Base-by-base conservation (phyloP, 345 rosid genomes). In the Trapa incisa region DNA sequence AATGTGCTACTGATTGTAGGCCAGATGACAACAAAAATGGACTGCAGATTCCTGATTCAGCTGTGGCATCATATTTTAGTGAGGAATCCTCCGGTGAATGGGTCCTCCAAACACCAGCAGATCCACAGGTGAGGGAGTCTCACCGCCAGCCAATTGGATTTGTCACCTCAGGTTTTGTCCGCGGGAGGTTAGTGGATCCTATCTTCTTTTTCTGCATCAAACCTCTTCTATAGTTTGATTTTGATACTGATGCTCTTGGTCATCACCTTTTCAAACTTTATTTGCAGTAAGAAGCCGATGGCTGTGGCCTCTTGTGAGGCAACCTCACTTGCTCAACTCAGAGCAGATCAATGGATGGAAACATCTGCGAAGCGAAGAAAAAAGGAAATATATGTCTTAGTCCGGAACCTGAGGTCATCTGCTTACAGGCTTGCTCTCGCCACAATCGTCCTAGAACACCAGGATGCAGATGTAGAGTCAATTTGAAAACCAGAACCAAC, bases 401-500 rank as follows among this genome's bases (percentile, higher is more conserved):
- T 85, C 10, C 80, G 94, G 75, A 93, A 87, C 78, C 58, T 87
- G 68, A 86, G 96, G 78, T 90, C 98, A 56, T 80, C 89, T 17
- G 88, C 96, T 2, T 90, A 79, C 68, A 81, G 98, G 75, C 92
- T 90, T 12, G 96, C 86, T 39, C 86, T 84, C 54, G 98, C 92
- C 70, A 73, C 88, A 32, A 70, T 90, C 65, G 76, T 82, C 66
- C 82, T 90, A 48, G 97, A 93, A 76, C 85, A 77, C 71, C 84
- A 81, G 67, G 85, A 74, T 68, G 68, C 67, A 11, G 93, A 89
- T 67, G 68, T 84, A 35, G 72, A 61, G 39, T 84, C 78, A 81
- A 43, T 89, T 70, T 89, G 48, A 75, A 76, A 75, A 76, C 43
- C 58, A 50, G 56, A 17, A 2, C n/a, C 22, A 17, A 2, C n/a